Percentiles rank a stretch among this genome's conserved stretches.
Conservation (phyloP, 2,329 filamentous ascomycete genomes). For the Exophiala spinifera region DNA sequence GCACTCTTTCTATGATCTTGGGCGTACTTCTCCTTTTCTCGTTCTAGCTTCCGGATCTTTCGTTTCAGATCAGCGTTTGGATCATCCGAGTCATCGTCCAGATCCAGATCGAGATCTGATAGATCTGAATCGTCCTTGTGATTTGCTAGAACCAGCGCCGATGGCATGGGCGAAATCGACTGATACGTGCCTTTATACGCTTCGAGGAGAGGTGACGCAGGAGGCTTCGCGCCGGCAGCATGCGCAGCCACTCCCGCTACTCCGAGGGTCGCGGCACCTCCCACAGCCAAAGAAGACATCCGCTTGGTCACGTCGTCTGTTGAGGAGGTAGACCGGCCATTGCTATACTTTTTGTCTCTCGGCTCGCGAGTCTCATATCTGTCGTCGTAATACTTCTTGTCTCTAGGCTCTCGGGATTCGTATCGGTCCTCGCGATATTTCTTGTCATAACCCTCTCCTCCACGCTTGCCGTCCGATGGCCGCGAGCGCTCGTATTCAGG, state of each 20-base stretch:
- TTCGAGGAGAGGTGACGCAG: conserved; percentile 81
- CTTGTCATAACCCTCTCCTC: conserved; percentile 26
- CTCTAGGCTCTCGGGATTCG: conserved; percentile 21
- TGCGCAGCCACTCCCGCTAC: conserved; percentile 35
- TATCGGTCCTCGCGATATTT: conserved; percentile 15
- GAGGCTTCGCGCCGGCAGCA: conserved; percentile 49
- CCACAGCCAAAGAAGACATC: conserved; percentile 31
- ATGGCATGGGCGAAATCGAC: conserved; percentile 90
- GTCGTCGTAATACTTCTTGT: conserved; percentile 20
- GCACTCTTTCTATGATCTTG: conserved; percentile 11
- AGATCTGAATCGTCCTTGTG: conserved; percentile 55
- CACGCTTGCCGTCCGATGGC: neutral
- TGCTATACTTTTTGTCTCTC: conserved; percentile 14
- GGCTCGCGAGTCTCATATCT: conserved; percentile 7
- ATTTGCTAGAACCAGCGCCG: conserved; percentile 63
- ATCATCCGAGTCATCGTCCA: conserved; percentile 33
- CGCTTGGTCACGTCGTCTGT: conserved; percentile 23
- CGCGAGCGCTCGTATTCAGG: conserved; percentile 15
- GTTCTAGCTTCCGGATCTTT: conserved; percentile 31
- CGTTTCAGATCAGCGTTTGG: conserved; percentile 33
- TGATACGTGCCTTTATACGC: conserved; percentile 93
- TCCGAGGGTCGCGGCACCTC: conserved; percentile 35
- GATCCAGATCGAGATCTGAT: conserved; percentile 42
- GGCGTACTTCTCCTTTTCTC: conserved; percentile 33
- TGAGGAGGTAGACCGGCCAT: conserved; percentile 17